A percentile compares a stretch with the other conserved stretches of the same genome.
Conservation (phyloP, 495 filamentous ascomycete species). For the Neurospora africana region DNA sequence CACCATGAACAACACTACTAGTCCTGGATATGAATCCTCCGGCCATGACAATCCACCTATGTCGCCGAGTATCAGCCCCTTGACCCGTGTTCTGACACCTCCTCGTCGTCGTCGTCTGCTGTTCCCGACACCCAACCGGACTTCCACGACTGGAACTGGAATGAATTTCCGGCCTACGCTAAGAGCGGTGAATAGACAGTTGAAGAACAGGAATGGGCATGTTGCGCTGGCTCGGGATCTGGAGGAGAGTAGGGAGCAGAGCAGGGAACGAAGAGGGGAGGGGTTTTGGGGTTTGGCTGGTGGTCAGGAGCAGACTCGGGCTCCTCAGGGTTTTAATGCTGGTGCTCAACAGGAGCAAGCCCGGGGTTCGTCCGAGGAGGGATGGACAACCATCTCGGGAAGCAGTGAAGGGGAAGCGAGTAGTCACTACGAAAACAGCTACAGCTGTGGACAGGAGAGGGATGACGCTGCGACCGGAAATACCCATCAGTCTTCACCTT, state of each 20-base stretch:
- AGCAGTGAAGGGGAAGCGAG: background rate
- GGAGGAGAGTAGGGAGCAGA: background rate
- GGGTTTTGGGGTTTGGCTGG: background rate
- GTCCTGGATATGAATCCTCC: background rate
- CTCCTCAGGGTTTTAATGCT: no score
- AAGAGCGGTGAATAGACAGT: background rate
- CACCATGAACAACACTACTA: background rate
- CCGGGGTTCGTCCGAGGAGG: background rate
- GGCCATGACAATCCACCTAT: background rate
- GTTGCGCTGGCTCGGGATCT: background rate
- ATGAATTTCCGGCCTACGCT: background rate
- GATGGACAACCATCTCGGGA: background rate
- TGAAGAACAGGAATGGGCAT: background rate
- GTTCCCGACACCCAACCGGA: background rate
- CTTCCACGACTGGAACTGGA: background rate
- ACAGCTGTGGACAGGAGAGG: background rate
- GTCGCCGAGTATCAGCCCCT: background rate
- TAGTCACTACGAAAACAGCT: background rate
- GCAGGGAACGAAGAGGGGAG: background rate
- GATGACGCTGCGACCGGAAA: background rate
- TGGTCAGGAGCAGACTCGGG: background rate
- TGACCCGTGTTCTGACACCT: background rate
- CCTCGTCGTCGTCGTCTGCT: background rate
- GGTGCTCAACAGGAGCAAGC: accelerated
- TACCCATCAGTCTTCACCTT: background rate